A percentile compares a stretch with the other conserved stretches of the same genome.
phyloP scores from a whole-genome alignment of 495 filamentous ascomycete genomes.

The Clohesyomyces aquaticus region DNA sequence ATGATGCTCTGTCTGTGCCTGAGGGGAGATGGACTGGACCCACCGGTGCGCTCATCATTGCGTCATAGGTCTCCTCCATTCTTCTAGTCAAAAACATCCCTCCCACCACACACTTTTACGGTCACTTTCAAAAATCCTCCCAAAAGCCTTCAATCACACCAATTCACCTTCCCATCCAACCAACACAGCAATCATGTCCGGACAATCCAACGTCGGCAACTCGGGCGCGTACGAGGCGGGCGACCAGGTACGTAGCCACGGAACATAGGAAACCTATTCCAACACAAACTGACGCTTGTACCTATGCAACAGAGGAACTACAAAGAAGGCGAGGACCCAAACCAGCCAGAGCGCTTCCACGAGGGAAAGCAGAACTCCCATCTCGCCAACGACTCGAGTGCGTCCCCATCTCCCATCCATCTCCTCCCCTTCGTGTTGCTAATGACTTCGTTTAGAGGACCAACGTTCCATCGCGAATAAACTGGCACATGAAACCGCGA shows the following conservation, averaged over 20 bases:
- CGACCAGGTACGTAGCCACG: conserved; percentile 60
- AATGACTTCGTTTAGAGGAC: conserved; percentile 60
- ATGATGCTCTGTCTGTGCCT: too few relatives aligned
- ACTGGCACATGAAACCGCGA: conserved; percentile 64
- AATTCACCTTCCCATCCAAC: background rate
- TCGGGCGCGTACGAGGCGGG: conserved; percentile 62
- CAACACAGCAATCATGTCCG: conserved; percentile 18
- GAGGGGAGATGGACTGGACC: background rate
- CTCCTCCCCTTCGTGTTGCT: background rate
- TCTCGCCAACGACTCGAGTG: conserved; percentile 72
- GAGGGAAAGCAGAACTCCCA: conserved; percentile 72
- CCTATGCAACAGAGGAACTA: conserved; percentile 51
- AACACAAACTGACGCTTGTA: background rate
- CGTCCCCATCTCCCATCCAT: conserved; percentile 17
- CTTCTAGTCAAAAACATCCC: background rate
- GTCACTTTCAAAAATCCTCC: background rate
- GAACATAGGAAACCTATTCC: background rate
- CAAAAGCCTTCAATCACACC: background rate
- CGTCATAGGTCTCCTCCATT: background rate
- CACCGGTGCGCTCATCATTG: background rate
- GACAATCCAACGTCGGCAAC: conserved; percentile 54
- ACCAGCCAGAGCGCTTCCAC: conserved; percentile 61
- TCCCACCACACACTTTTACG: background rate
- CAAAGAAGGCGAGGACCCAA: conserved; percentile 60
- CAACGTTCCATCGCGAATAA: conserved; percentile 78